Base-by-base conservation (phyloP, 345 rosid genomes). In the Eucalyptus pauciflora region DNA sequence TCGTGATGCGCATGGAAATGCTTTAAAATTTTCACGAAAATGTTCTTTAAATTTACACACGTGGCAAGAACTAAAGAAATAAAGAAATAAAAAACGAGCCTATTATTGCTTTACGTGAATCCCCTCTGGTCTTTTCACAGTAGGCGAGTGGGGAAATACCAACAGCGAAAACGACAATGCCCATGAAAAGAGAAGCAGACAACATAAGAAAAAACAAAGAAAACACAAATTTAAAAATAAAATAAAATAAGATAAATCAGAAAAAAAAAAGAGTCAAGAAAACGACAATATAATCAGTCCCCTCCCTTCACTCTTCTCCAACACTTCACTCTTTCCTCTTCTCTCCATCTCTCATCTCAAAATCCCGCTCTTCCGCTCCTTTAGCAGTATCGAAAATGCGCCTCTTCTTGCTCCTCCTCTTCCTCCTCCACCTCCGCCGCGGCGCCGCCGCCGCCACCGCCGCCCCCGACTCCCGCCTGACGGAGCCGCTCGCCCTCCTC, bases 401-500 rank as follows among this genome's bases (percentile, higher is more conserved):
- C 86, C 91, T 89, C 76, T 56, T 89, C 29, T 13, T 45, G 1
- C 85, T 90, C 11, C 45, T 87, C 14, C 33, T 87, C 20, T 89
- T 92, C n/a, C 85, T 93, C 52, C 90, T 93, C 24, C 91, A 92
- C 20, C 90, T 93, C 43, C 91, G 22, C 90, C 93, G 33, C 94
- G 90, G 46, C 94, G 93, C 60, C 94, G 90, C 92, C 87, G 89
- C 86, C 41, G 46, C 64, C 29, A 3, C 90, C 43, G 64, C 93
- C 69, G 33, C 33, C 69, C 15, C 87, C 52, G 93, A 43, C 45
- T 43, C 90, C 20, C 89, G 91, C 48, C n/a, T 95, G 64, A 89
- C 98, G 13, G 98, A 97, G 93, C 90, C 88, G 88, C 90, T 91
- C 33, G 96, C 97, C 7, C 96, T 97, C 87, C 94, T 96, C 89